Base-by-base conservation (phyloP, 1,284 basidiomycete species). In the Cryptococcus neoformans region DNA sequence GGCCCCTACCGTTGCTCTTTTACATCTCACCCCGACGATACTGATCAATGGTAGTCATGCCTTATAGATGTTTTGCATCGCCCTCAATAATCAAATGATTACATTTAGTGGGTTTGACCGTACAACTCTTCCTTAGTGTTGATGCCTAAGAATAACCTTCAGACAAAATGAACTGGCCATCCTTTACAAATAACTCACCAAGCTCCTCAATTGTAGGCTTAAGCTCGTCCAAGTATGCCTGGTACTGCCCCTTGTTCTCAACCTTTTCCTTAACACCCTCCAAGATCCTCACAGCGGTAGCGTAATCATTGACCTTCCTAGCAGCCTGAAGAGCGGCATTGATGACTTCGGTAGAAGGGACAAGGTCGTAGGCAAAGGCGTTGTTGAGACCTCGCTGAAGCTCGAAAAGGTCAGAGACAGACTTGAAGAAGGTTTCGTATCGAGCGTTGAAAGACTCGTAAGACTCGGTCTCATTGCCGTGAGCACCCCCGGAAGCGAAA, bases 371-470 rank as follows among this genome's bases (percentile, higher is more conserved):
- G 1, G 95, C 91, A 76, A 99, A 99, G 81, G 92, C 96, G 84
- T 99, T 99, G 85, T 99, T 99, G 68, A 99, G 83, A 49, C 95
- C 95, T 60, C 95, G 89, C 80, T 97, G 92, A 65, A 95, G 88
- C 82, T 98, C 94, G 76, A 98, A 98, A 62, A 96, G 85, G 82
- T 98, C 95, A 75, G 92, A 86, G 53, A 93, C 92, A 54, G 85
- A 84, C 73, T 89, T 82, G 83, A 98, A 98, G 82, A 98, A 99
- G 66, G 84, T 82, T 74, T 92, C 87, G 81, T 97, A 98, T 74
- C 94, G 90, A 62, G 87, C 83, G 74, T 90, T 92, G 83, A 98
- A 97, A 54, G 87, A 84, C 77, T 97, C 94, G 79, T 92, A 98
- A 28, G 90, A 85, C 82, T 98, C 95, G 77, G 90, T 86, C 64